Conservation (phyloP, 441 rosid species). For the Jatropha podagrica region DNA sequence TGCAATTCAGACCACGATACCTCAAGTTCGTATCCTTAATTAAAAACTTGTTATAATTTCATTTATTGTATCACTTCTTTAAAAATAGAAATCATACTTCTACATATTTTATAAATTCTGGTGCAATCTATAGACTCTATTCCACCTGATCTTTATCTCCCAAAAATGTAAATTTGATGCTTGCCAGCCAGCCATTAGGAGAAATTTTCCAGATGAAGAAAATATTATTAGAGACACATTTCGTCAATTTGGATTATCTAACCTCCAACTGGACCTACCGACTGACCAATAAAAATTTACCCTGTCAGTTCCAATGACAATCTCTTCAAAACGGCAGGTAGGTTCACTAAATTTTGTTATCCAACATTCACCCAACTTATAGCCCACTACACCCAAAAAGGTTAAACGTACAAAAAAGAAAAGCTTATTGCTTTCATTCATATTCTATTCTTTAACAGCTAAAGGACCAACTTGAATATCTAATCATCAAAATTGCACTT, state of each 20-base stretch:
- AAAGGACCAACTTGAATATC: background rate
- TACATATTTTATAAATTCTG: background rate
- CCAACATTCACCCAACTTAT: slow-evolving; percentile 4
- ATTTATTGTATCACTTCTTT: background rate
- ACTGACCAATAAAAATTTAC: background rate
- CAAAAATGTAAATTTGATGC: background rate
- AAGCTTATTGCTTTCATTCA: background rate
- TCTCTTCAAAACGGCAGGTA: slow-evolving; percentile 7
- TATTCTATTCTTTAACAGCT: background rate
- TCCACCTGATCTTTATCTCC: slow-evolving; percentile 14
- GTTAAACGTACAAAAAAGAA: background rate
- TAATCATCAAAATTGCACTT: slow-evolving; percentile 17
- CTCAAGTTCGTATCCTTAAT: background rate
- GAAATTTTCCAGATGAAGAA: slow-evolving; percentile 2
- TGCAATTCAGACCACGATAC: background rate
- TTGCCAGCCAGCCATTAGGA: slow-evolving; percentile 15
- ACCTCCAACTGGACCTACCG: slow-evolving; percentile 17
- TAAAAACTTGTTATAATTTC: background rate
- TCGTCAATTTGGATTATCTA: slow-evolving; percentile 24
- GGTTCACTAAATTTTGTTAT: background rate
- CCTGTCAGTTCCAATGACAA: background rate
- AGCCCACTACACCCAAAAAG: background rate
- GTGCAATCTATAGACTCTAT: background rate
- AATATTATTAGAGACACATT: background rate
- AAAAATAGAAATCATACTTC: too few relatives aligned